Percentiles rank a stretch among this genome's conserved stretches.
Evolutionary conservation across 305 asterid genomes (phyloP).

Genomic region (Withania somnifera): DNA sequence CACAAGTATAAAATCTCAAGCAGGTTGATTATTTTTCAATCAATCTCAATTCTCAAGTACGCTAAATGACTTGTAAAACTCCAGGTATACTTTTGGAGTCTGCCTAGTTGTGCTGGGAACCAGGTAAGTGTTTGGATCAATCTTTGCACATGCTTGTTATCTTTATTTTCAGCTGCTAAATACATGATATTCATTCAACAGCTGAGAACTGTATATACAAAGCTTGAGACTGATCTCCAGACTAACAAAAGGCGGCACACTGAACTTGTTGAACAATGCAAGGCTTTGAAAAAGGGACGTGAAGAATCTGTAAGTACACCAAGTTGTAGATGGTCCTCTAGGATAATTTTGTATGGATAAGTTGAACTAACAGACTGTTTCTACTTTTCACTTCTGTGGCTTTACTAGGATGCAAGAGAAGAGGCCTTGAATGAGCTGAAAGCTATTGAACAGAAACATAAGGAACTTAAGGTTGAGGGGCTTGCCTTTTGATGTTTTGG

Average conservation of each 20-base stretch:
- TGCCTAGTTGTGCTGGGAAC: slow-evolving; percentile 97
- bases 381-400: slow-evolving; percentile 6
- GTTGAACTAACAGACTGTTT: neutral
- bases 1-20: neutral
- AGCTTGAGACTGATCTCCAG: slow-evolving; percentile 67
- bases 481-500: neutral
- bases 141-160: neutral
- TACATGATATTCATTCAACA: slow-evolving; percentile 18
- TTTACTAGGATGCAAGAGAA: slow-evolving; percentile 65
- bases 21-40: neutral
- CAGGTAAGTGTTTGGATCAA: slow-evolving; percentile 41
- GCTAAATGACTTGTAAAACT: neutral
- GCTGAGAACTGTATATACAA: slow-evolving; percentile 62
- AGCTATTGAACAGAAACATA: slow-evolving; percentile 57
- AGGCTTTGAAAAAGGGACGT: slow-evolving; percentile 72
- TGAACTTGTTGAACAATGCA: slow-evolving; percentile 66
- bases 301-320: slow-evolving; percentile 65
- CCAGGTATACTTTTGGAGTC: slow-evolving; percentile 97
- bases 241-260: slow-evolving; percentile 41
- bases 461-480: slow-evolving; percentile 52
- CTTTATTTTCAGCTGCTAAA: neutral
- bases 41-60: neutral
- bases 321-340: neutral
- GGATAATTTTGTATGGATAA: neutral
- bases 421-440: slow-evolving; percentile 67